Conservation (phyloP, 73 alveolate genomes). For the Stentor coeruleus region DNA sequence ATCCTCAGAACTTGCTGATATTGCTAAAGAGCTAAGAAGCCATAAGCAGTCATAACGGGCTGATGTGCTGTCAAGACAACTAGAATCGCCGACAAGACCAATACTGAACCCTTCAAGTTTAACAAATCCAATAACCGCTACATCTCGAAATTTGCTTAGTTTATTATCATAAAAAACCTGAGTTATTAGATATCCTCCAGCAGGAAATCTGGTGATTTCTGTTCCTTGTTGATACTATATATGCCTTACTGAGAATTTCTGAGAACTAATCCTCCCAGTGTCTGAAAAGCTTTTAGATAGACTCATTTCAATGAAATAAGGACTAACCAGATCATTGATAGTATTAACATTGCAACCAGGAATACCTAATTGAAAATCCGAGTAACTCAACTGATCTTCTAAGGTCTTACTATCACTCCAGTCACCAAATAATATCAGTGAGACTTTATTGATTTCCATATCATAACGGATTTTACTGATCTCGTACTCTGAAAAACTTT, state of each 20-base stretch:
- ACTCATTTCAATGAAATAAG: constrained; percentile 46
- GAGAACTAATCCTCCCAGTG: background rate
- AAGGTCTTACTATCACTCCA: constrained; percentile 40
- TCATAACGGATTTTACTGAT: constrained; percentile 46
- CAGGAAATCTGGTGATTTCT: constrained; percentile 11
- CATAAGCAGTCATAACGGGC: constrained; percentile 15
- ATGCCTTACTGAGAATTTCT: constrained; percentile 12
- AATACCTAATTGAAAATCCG: constrained; percentile 37
- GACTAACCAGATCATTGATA: constrained; percentile 38
- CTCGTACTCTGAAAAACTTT: constrained; percentile 34
- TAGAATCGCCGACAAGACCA: constrained; percentile 14
- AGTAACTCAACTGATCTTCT: constrained; percentile 28
- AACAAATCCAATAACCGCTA: constrained; percentile 1
- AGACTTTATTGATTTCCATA: constrained; percentile 33
- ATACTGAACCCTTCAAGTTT: background rate
- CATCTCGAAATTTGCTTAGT: background rate
- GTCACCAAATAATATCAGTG: constrained; percentile 45
- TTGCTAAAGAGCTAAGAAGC: no score
- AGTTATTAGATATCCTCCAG: constrained; percentile 2
- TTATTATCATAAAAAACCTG: background rate
- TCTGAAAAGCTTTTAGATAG: constrained; percentile 3
- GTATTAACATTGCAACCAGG: constrained; percentile 52
- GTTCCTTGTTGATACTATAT: background rate
- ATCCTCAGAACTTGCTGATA: no score
- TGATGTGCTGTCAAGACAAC: background rate